Evolutionary conservation across 2,329 filamentous ascomycete genomes (phyloP), one percentile per base, ranked within the genome.

Genomic region (Daldinia eschscholtzii): DNA sequence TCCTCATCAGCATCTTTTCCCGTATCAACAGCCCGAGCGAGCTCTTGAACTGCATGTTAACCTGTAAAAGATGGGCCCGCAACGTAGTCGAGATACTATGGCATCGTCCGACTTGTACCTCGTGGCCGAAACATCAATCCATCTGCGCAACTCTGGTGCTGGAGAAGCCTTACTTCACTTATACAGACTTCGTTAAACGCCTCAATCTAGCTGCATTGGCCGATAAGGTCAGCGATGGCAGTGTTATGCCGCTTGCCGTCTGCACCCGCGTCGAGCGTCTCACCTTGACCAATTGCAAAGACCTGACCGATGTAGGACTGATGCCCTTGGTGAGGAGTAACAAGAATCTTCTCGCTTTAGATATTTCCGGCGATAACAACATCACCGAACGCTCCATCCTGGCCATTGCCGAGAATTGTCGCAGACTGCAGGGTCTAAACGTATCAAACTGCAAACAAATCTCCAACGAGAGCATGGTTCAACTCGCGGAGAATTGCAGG

Each of bases 21-120:
- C 96, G 94, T 80, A 88, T 99, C 65, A 90, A 86, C 75, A 89
- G 87, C 12, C 87, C 94, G 1, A 83, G 85, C 50, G 95, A 99
- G 77, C 87, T 98, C 74, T 87, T 93, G 73, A 91, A 90, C 80
- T 97, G 93, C 81, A 94, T 98, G 92, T 85, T 96, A 72, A 94
- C 97, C n/a, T 98, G 91, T 77, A 94, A 94, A 80, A 89, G 91
- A 70, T 99, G 96, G 96, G 92, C 96, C 30, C 87, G 92, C 70
- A 98, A 98, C 78, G 91, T 92, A 58, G 96, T 98, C 73, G 95
- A 96, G 71, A 87, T 97, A 72, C 86, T 99, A 23, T 99, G 96
- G 96, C 94, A 98, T 80, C 88, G 96, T 42, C 96, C 96, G 1
- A 90, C 93, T 30, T 98, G 96, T 82, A 94, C 92, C 76, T 93